A percentile compares a stretch with the other conserved stretches of the same genome.
Evolutionary conservation across 208 protist species (phyloP).

Genomic region (Trypanosoma lewisi): DNA sequence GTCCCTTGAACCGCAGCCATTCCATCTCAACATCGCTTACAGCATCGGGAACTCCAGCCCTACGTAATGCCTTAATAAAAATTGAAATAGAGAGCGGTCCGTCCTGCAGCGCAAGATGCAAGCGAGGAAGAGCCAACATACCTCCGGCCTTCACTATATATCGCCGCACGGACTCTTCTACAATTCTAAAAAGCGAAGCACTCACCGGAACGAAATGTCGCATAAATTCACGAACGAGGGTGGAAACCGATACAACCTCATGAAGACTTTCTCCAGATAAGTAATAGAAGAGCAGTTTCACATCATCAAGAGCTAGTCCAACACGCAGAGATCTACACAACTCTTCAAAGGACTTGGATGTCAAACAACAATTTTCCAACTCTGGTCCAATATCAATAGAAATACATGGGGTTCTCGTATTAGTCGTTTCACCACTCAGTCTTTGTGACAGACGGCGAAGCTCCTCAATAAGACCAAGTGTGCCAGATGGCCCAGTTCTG

Average conservation of each 20-base stretch:
- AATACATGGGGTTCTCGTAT: neutral
- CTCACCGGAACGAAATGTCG: conserved; percentile 63
- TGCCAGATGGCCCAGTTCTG: conserved; percentile 33
- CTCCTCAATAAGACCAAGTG: conserved; percentile 43
- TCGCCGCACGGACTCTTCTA: conserved; percentile 33
- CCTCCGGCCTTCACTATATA: conserved; percentile 37
- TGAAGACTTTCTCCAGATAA: conserved; percentile 32
- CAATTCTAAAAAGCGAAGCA: conserved; percentile 39
- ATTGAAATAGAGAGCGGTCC: conserved; percentile 43
- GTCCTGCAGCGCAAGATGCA: conserved; percentile 41
- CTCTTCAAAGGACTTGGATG: conserved; percentile 46
- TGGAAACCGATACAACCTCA: conserved; percentile 34
- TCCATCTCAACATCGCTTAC: conserved; percentile 67
- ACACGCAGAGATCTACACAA: conserved; percentile 43
- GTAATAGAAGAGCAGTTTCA: conserved; percentile 60
- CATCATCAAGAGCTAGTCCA: conserved; percentile 40
- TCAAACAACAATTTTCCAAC: conserved; percentile 22
- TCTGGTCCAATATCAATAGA: conserved; percentile 23
- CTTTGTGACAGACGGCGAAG: conserved; percentile 23
- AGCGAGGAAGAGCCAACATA: conserved; percentile 39
- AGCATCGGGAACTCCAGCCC: conserved; percentile 26
- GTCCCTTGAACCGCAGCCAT: conserved; percentile 67
- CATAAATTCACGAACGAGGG: conserved; percentile 41
- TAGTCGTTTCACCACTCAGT: neutral
- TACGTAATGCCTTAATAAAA: conserved; percentile 50